Conservation (phyloP, 1,284 basidiomycete species). For the Malassezia yamatoensis region DNA sequence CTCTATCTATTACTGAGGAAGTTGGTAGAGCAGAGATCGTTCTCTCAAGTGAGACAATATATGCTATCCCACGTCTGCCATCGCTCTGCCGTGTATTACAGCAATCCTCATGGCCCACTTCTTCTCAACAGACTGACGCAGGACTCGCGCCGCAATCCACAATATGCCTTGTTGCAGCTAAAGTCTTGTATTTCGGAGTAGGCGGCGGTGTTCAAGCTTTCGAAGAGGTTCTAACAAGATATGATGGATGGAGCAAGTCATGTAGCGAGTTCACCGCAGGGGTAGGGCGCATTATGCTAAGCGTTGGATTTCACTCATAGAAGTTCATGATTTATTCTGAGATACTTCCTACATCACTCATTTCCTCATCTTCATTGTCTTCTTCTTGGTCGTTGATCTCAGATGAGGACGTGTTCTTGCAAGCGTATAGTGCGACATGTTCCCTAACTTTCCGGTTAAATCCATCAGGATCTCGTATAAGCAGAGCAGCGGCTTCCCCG, state of each 20-base stretch:
- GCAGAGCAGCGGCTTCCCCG: conserved; percentile 86
- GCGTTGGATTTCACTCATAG: conserved; percentile 17
- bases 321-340: conserved; percentile 18
- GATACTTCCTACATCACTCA: conserved; percentile 44
- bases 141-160: conserved; percentile 18
- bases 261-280: conserved; percentile 23
- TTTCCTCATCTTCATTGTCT: conserved; percentile 29
- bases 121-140: conserved; percentile 17
- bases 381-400: conserved; percentile 28
- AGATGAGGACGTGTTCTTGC: conserved; percentile 22
- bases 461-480: conserved; percentile 88
- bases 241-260: conserved; percentile 5
- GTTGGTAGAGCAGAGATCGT: conserved; percentile 58
- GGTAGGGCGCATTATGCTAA: conserved; percentile 28
- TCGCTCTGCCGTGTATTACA: conserved; percentile 56
- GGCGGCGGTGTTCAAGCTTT: conserved; percentile 79
- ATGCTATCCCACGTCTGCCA: conserved; percentile 60
- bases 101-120: conserved; percentile 20
- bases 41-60: conserved; percentile 86
- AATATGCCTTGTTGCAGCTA: conserved; percentile 69
- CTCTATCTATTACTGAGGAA: conserved; percentile 21
- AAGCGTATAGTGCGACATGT: conserved; percentile 35
- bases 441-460: conserved; percentile 40
- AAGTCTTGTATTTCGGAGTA: conserved; percentile 88
- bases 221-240: conserved; percentile 51